These are phyloP conservation scores for Stygiomarasmius scandens DNA, from an alignment of 1,284 basidiomycete species.

Conservation along the genomic window DNA sequence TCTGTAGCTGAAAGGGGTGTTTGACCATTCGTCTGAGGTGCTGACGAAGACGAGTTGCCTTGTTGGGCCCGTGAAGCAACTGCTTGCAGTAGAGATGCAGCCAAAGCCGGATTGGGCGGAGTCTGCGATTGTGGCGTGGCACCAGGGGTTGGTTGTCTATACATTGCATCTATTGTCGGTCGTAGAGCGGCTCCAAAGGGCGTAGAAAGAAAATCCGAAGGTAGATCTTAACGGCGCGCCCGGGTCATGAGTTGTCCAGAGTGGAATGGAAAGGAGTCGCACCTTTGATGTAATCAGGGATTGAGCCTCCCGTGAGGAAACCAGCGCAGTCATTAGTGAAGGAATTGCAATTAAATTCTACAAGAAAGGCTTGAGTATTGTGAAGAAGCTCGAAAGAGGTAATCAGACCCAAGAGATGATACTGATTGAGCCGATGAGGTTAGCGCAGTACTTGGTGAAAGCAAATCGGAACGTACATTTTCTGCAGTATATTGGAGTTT, in stretches of 20 bases:
- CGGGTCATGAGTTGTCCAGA: too few relatives aligned
- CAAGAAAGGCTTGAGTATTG: not conserved
- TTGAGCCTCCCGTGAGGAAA: slow-evolving; percentile 79
- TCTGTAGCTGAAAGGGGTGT: slow-evolving; percentile 40
- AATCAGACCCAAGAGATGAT: slow-evolving; percentile 80
- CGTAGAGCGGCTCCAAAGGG: slow-evolving; percentile 86
- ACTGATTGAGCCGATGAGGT: slow-evolving; percentile 45
- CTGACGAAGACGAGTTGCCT: slow-evolving; percentile 25
- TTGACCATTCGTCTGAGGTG: slow-evolving; percentile 18
- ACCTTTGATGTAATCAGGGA: slow-evolving; percentile 82
- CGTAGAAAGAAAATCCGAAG: slow-evolving; percentile 87
- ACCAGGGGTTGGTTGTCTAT: slow-evolving; percentile 53
- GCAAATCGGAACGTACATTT: slow-evolving; percentile 54
- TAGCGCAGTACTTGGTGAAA: not conserved
- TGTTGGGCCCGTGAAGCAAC: slow-evolving; percentile 53
- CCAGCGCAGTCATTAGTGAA: slow-evolving; percentile 88
- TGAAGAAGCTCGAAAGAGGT: too few relatives aligned
- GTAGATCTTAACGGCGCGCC: slow-evolving; percentile 66
- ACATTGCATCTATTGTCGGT: slow-evolving; percentile 90
- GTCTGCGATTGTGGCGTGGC: slow-evolving; percentile 33
- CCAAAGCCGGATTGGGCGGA: slow-evolving; percentile 49
- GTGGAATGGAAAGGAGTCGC: not conserved
- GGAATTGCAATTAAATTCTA: slow-evolving; percentile 89
- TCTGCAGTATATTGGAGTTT: slow-evolving; percentile 82
- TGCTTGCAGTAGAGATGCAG: slow-evolving; percentile 63